Evolutionary conservation across 2,329 filamentous ascomycete genomes (phyloP), one percentile per base, ranked within the genome.

Genomic region (Zasmidium angulare): DNA sequence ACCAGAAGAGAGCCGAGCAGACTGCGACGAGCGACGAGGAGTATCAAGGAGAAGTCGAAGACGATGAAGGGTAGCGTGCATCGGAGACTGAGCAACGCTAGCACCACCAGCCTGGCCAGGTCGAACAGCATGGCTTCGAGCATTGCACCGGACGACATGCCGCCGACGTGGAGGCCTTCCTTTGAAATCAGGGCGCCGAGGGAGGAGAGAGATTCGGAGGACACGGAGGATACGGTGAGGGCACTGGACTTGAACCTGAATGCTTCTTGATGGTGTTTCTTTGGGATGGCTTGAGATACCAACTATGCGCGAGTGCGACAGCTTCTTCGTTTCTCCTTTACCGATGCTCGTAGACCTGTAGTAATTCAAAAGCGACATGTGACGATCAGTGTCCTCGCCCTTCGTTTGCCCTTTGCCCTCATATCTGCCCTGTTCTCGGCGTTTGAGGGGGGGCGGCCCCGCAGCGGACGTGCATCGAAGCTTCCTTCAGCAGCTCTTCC

Each of bases 231-330:
- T 19, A 43, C 6, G 36, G 36, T 17, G 36, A 43, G 36, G 14
- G 36, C 36, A 43, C 36, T 10, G n/a, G n/a, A 43, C 36, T 43
- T 36, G 29, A 36, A 36, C 14, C 14, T 19, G 36, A 3, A 14
- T 43, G 11, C 36, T 43, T 43, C 36, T 43, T 43, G n/a, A 43
- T 7, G 29, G 26, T 29, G 26, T 29, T 43, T 7, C n/a, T 43
- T 48, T 55, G 43, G 26, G 22, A 23, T 24, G 43, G 22, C 20
- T 55, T 48, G 51, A 55, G 53, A 55, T 55, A 55, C 53, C 53
- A 48, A 55, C 46, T 24, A 55, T 46, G 53, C 53, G 53, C 46
- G 53, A 12, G 46, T 55, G 53, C 36, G 36, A 43, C 53, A 55
- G 53, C 53, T 48, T 48, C 53, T 46, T 53, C 14, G 19, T 20